phyloP scores from a whole-genome alignment of 1,139 yeast genomes.

The Kurtzmaniella quercitrusa region DNA sequence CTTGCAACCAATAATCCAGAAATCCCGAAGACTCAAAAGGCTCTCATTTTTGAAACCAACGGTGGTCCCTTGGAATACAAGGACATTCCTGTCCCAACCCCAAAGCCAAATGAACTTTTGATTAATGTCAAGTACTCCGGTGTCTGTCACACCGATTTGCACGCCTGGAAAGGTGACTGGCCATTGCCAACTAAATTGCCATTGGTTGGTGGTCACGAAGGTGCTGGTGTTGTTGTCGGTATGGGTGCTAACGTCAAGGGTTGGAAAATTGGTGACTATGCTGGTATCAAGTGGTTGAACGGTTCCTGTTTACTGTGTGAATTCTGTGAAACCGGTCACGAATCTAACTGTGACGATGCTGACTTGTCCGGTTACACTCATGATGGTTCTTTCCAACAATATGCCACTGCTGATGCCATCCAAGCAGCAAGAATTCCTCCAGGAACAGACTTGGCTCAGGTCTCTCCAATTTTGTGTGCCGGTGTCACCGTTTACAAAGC shows the following conservation, averaged over 20 bases:
- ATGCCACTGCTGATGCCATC: slow-evolving; percentile 19
- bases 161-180: slow-evolving; percentile 22
- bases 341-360: slow-evolving; percentile 17
- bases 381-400: slow-evolving; percentile 19
- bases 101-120: slow-evolving; percentile 17
- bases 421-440: slow-evolving; percentile 18
- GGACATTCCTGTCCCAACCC: slow-evolving; percentile 17
- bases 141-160: slow-evolving; percentile 20
- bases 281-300: slow-evolving; percentile 20
- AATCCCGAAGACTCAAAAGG: slow-evolving; percentile 17
- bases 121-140: slow-evolving; percentile 19
- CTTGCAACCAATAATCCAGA: slow-evolving; percentile 3
- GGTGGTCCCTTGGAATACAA: slow-evolving; percentile 17
- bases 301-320: slow-evolving; percentile 17
- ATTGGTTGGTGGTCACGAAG: slow-evolving; percentile 20
- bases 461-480: slow-evolving; percentile 20
- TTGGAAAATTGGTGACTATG: slow-evolving; percentile 19
- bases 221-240: slow-evolving; percentile 19
- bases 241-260: slow-evolving; percentile 17
- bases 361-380: slow-evolving; percentile 19
- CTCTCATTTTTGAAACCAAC: slow-evolving; percentile 17
- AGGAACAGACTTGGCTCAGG: slow-evolving; percentile 18
- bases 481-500: slow-evolving; percentile 22
- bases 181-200: slow-evolving; percentile 17
- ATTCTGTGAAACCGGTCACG: slow-evolving; percentile 16